These are phyloP conservation scores for Penicillium simplicissimum DNA, from an alignment of 495 filamentous ascomycete species.

Conservation along the genomic window DNA sequence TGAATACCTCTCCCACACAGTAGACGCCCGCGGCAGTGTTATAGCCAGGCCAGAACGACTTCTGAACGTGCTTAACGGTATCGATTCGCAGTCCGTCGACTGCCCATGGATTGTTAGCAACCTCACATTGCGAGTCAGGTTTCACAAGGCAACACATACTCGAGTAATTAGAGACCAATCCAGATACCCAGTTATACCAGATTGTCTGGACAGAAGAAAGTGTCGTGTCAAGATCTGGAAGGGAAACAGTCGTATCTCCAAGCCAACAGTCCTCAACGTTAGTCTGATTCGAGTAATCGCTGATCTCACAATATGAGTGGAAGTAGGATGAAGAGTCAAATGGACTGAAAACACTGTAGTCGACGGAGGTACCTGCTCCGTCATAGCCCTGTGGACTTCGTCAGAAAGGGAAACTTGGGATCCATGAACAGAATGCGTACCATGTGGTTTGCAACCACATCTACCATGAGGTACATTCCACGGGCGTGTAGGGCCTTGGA, in stretches of 20 bases:
- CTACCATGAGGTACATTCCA: constrained; percentile 78
- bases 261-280: constrained; percentile 61
- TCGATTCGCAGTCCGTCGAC: constrained; percentile 83
- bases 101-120: constrained; percentile 7
- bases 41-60: constrained; percentile 68
- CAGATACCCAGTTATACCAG: constrained; percentile 65
- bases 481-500: constrained; percentile 59
- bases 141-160: constrained; percentile 31
- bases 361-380: constrained; percentile 55
- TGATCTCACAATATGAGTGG: constrained; percentile 66
- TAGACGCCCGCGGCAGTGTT: constrained; percentile 67
- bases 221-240: constrained; percentile 71
- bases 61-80: constrained; percentile 70
- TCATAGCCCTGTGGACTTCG: constrained; percentile 47
- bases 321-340: constrained; percentile 66
- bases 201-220: constrained; percentile 53
- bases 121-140: background rate
- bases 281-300: constrained; percentile 59
- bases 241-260: constrained; percentile 59
- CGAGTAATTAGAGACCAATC: constrained; percentile 64
- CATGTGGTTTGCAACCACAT: constrained; percentile 79
- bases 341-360: constrained; percentile 63
- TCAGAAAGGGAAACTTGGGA: constrained; percentile 36
- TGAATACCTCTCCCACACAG: constrained; percentile 66
- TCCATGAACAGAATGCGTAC: constrained; percentile 34